phyloP scores from a whole-genome alignment of 129 eudicot genomes.

The Pittosporum tobira region DNA sequence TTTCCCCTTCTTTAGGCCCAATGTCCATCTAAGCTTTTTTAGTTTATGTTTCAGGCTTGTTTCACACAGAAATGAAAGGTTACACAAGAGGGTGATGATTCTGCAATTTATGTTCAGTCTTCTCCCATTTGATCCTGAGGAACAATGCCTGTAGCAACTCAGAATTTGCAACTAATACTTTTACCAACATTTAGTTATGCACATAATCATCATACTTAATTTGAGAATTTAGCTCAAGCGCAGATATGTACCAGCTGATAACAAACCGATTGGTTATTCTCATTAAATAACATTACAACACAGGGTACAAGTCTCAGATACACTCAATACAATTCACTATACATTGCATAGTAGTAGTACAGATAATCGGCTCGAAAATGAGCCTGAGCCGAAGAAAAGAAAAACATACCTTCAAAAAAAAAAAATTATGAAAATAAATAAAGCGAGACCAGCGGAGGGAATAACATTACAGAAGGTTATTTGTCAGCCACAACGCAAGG shows the following conservation, averaged over 20 bases:
- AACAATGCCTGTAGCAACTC: no score
- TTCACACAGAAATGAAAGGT: no score
- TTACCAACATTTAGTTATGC: no score
- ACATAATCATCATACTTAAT: not conserved
- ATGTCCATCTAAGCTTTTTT: no score
- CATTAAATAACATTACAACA: not conserved
- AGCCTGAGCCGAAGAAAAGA: not conserved
- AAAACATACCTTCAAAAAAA: not conserved
- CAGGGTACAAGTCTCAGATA: slow-evolving; percentile 1
- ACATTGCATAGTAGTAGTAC: not conserved
- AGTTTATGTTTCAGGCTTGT: no score
- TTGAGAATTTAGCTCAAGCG: not conserved
- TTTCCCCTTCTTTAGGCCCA: no score
- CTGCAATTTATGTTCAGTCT: no score
- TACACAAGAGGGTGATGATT: no score
- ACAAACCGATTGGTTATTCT: slow-evolving; percentile 4
- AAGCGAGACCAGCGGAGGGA: not conserved
- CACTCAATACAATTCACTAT: not conserved
- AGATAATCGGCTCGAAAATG: not conserved
- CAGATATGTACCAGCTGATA: no score
- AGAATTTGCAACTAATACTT: no score
- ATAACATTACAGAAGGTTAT: not conserved
- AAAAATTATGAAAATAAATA: not conserved
- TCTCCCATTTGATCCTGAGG: no score
- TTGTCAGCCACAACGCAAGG: not conserved